Conservation (phyloP, 805 yeast species). For the Torulaspora quercuum region DNA sequence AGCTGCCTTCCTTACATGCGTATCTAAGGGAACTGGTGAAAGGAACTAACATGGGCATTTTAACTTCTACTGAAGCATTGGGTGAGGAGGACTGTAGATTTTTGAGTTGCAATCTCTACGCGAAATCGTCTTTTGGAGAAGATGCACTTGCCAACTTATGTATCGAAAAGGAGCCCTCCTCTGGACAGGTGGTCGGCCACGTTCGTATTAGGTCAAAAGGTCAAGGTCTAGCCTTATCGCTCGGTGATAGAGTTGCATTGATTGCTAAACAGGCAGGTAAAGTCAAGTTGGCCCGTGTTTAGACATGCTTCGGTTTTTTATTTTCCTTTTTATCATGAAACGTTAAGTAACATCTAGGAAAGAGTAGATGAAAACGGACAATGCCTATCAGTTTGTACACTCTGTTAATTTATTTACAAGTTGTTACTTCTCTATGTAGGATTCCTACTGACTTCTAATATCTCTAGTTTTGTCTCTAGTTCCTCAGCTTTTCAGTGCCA, state of each 20-base stretch:
- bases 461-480: neutral
- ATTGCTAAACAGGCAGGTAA: conserved; percentile 59
- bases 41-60: conserved; percentile 90
- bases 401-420: conserved; percentile 8
- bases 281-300: conserved; percentile 35
- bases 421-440: neutral
- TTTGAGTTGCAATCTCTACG: conserved; percentile 89
- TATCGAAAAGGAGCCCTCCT: conserved; percentile 69
- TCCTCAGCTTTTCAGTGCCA: conserved; percentile 35
- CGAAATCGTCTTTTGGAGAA: conserved; percentile 92
- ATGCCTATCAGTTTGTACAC: neutral
- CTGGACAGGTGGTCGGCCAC: conserved; percentile 81
- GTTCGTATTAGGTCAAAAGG: conserved; percentile 96
- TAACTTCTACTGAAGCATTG: conserved; percentile 87
- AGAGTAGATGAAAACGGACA: no score
- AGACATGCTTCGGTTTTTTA: neutral
- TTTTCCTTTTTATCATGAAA: neutral
- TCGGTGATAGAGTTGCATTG: conserved; percentile 91
- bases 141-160: conserved; percentile 95
- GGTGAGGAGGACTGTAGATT: conserved; percentile 77
- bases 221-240: conserved; percentile 90
- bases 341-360: no score
- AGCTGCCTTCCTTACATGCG: conserved; percentile 60
- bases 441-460: conserved; percentile 1
- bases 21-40: conserved; percentile 66